Base-by-base conservation (phyloP, 1,284 basidiomycete genomes). In the Heterobasidion parviporum region DNA sequence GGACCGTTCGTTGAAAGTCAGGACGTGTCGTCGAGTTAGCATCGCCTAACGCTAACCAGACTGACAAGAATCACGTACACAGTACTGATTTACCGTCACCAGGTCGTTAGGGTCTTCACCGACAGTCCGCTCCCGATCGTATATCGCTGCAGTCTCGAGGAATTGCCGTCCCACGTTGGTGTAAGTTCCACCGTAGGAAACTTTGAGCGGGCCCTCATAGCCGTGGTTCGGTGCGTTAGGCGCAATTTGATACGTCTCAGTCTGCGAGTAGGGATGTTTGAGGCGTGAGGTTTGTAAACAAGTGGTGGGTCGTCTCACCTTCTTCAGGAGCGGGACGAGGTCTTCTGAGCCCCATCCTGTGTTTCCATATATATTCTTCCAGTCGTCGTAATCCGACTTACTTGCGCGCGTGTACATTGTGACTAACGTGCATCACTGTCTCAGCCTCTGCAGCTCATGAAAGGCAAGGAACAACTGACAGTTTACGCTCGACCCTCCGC, bases 341-440 rank as follows among this genome's bases (percentile, higher is more conserved):
- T 76, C 65, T 43, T 70, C 70, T 0, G 77, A 77, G 15, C 77
- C 71, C 82, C 81, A 83, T 1, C 81, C 81, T 32, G 70, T 64
- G 59, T 83, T 82, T 0, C 71, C 70, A 38, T 78, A 66, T 1
- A 70, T 59, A 0, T 54, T 69, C 57, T 75, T 73, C 80, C 79
- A 81, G 54, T 76, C 78, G 54, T 82, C 78, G 56, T 76, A 82
- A 62, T 83, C 81, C 2, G 80, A 81, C 15, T 78, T 73, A 8
- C 76, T 68, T 0, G 75, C 76, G 8, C 82, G 75, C 10, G 72
- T 77, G 56, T 83, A 83, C 64, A 78, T 70, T 54, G 74, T 68
- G 60, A 80, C 81, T 83, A 53, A 10, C n/a, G 7, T 2, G 16
- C 16, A 16, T 15, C 46, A 7, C n/a, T 10, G 46, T 18, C 41